Base-by-base conservation (phyloP, 139 green algal species). In the Parachlorella kessleri region DNA sequence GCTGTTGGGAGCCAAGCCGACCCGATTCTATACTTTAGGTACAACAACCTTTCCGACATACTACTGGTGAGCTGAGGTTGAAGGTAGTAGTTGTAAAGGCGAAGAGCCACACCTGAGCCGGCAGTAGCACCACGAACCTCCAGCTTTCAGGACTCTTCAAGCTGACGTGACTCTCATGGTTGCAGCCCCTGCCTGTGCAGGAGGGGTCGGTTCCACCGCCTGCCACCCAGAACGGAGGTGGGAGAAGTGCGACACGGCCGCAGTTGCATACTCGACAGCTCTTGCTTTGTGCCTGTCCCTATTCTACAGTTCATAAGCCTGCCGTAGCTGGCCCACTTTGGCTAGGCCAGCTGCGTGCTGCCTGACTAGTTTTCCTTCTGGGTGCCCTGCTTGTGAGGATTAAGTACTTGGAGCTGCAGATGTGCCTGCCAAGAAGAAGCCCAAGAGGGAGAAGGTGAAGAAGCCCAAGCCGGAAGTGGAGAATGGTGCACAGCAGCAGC, bases 11-110 rank as follows among this genome's bases (percentile, higher is more conserved):
- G n/a, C 18, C 30, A 6, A 18, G 30, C 24, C 23, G 33, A 28
- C 63, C 32, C 39, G n/a, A 86, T 86, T 69, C 75, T 86, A 10
- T 86, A 86, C 59, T 14, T 23, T 28, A 66, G 81, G 28, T 78
- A 80, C 54, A 66, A 48, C 8, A 59, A 78, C 55, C 68, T 79
- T 65, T 73, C 66, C 1, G 67, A 75, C 30, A 76, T 83, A n/a
- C 53, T 80, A 39, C 35, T 80, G 1, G 80, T 72, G 5, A 36
- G 38, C 14, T 18, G n/a, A n/a, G n/a, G n/a, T n/a, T n/a, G n/a
- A n/a, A n/a, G n/a, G n/a, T n/a, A n/a, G n/a, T n/a, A n/a, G n/a
- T n/a, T n/a, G n/a, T n/a, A n/a, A n/a, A n/a, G n/a, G n/a, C n/a
- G n/a, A n/a, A n/a, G n/a, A n/a, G n/a, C n/a, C n/a, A n/a, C n/a